Evolutionary conservation across 2,329 filamentous ascomycete genomes (phyloP).

Genomic region (Cytospora schulzeri): DNA sequence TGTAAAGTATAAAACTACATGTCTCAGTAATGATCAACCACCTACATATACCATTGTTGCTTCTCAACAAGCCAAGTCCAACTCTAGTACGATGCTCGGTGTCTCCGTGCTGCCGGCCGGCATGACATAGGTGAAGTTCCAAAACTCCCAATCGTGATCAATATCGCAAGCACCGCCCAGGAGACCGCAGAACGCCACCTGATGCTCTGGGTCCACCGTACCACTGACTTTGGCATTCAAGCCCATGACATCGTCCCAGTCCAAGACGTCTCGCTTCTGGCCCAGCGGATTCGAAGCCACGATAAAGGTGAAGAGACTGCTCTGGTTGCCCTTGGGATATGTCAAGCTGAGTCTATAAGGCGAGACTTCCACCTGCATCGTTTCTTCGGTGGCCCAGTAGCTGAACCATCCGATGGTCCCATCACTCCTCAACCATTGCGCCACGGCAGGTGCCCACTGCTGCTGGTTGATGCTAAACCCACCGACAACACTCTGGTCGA

Average conservation of each 20-base stretch:
- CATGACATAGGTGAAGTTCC: slow-evolving; percentile 49
- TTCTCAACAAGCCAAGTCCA: slow-evolving; percentile 17
- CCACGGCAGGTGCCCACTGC: slow-evolving; percentile 61
- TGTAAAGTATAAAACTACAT: background rate
- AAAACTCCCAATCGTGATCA: slow-evolving; percentile 47
- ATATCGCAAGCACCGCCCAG: slow-evolving; percentile 38
- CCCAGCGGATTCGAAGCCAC: slow-evolving; percentile 47
- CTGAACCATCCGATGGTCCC: slow-evolving; percentile 25
- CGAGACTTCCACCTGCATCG: slow-evolving; percentile 44
- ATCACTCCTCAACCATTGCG: slow-evolving; percentile 53
- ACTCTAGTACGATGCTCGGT: slow-evolving; percentile 29
- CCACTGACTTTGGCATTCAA: slow-evolving; percentile 48
- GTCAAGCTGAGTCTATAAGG: slow-evolving; percentile 49
- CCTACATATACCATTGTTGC: background rate
- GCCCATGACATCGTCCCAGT: slow-evolving; percentile 52
- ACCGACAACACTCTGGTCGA: slow-evolving; percentile 57
- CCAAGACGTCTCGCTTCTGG: slow-evolving; percentile 44
- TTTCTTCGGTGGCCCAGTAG: slow-evolving; percentile 41
- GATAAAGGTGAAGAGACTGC: slow-evolving; percentile 53
- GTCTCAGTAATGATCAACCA: background rate
- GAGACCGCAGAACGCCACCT: slow-evolving; percentile 46
- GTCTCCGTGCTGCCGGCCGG: slow-evolving; percentile 35
- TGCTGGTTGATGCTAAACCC: slow-evolving; percentile 53
- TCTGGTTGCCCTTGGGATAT: slow-evolving; percentile 54
- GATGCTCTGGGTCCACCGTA: slow-evolving; percentile 44